Percentiles rank a stretch among this genome's conserved stretches.
These are phyloP conservation scores for Cymbopogon flexuosus DNA, from an alignment of 202 grass and related monocot genomes.

Conservation along the genomic window DNA sequence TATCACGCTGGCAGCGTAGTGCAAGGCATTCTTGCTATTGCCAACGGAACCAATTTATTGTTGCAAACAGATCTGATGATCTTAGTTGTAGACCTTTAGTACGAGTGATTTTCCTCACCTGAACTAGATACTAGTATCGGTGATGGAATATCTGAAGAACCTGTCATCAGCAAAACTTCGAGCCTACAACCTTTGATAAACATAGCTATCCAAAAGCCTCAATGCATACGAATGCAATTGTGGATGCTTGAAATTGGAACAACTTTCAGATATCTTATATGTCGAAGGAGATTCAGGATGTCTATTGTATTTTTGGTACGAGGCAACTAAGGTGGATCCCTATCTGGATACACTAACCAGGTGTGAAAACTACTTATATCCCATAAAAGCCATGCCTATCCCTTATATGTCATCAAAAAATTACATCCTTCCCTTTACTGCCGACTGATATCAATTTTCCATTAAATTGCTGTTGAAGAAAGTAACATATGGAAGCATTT, in stretches of 20 bases:
- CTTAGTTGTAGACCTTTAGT: neutral
- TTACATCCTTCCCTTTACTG: too few relatives aligned
- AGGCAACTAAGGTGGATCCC: too few relatives aligned
- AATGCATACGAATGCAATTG: neutral
- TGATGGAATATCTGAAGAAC: too few relatives aligned
- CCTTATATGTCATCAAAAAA: too few relatives aligned
- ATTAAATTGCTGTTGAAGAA: too few relatives aligned
- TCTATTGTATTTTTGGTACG: too few relatives aligned
- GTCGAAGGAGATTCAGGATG: neutral
- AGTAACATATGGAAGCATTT: too few relatives aligned
- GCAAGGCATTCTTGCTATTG: neutral
- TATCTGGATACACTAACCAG: too few relatives aligned
- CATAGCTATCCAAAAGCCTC: neutral
- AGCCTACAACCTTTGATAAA: neutral
- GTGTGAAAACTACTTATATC: too few relatives aligned
- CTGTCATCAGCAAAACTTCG: too few relatives aligned
- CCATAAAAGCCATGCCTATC: too few relatives aligned
- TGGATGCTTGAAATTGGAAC: neutral
- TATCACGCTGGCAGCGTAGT: neutral
- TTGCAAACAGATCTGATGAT: neutral
- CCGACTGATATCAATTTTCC: too few relatives aligned
- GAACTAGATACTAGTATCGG: neutral
- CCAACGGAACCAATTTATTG: neutral
- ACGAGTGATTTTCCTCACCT: neutral
- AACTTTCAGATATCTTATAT: neutral